phyloP scores from a whole-genome alignment of 1,139 yeast species.

The Yamadazyma blattariae region DNA sequence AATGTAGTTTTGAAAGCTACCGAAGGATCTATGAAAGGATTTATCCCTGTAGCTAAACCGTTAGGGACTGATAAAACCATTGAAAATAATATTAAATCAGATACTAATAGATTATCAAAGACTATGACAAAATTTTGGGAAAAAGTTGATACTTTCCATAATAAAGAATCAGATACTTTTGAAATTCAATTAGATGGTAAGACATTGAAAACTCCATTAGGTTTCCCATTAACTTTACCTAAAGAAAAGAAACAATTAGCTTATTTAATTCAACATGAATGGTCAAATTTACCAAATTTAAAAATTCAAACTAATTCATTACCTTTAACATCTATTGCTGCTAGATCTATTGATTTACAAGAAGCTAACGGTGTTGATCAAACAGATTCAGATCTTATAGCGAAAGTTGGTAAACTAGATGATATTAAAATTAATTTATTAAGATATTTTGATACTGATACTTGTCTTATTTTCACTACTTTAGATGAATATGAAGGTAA shows the following conservation, averaged over 20 bases:
- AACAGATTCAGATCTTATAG: conserved; percentile 45
- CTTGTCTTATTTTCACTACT: conserved; percentile 86
- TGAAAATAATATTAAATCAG: conserved; percentile 54
- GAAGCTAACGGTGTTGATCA: conserved; percentile 21
- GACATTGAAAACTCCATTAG: conserved; percentile 81
- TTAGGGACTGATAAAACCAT: conserved; percentile 41
- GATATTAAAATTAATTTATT: conserved; percentile 57
- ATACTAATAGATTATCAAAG: conserved; percentile 69
- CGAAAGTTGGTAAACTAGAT: conserved; percentile 59
- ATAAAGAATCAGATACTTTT: conserved; percentile 27
- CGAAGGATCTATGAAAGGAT: conserved; percentile 8
- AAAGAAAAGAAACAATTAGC: conserved; percentile 61
- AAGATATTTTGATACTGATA: conserved; percentile 90
- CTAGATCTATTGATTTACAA: conserved; percentile 78
- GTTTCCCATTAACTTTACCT: conserved; percentile 68
- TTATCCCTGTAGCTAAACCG: conserved; percentile 11
- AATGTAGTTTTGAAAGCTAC: neutral
- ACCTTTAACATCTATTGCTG: conserved; percentile 83
- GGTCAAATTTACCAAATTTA: conserved; percentile 72
- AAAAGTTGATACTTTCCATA: conserved; percentile 51
- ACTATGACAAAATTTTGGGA: conserved; percentile 85
- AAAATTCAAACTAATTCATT: conserved; percentile 76
- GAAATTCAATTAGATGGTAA: conserved; percentile 69
- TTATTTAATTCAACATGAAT: conserved; percentile 76
- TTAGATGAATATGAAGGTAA: conserved; percentile 76